A percentile compares a stretch with the other conserved stretches of the same genome.
Conservation (phyloP, 83 land plant genomes). For the Picea abies region DNA sequence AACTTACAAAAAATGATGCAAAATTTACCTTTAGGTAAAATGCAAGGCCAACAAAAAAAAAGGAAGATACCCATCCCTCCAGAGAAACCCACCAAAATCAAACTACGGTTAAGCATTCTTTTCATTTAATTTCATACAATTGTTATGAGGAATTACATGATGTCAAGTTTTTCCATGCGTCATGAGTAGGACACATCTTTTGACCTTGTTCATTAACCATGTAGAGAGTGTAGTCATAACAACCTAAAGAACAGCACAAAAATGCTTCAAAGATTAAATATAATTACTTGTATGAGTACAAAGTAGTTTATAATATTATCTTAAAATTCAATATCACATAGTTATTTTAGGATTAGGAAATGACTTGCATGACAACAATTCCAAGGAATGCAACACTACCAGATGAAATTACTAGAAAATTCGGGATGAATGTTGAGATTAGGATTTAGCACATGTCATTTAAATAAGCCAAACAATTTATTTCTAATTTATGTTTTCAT, state of each 20-base stretch:
- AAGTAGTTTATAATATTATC: not conserved
- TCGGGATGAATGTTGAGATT: too few relatives aligned
- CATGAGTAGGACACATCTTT: constrained; percentile 83
- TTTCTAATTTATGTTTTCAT: too few relatives aligned
- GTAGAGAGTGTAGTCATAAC: constrained; percentile 79
- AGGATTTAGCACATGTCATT: too few relatives aligned
- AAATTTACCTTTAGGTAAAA: constrained; percentile 69
- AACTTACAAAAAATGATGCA: not conserved
- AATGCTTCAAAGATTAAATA: too few relatives aligned
- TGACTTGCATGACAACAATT: constrained; percentile 78
- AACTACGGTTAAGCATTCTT: not conserved
- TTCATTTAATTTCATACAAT: not conserved
- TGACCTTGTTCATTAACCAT: constrained; percentile 88
- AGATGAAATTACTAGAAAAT: too few relatives aligned
- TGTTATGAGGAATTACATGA: not conserved
- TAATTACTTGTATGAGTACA: too few relatives aligned
- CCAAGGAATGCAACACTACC: constrained; percentile 72
- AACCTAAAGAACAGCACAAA: constrained; percentile 48
- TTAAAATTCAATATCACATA: not conserved
- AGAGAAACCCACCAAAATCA: constrained; percentile 69
- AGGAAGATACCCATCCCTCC: constrained; percentile 78
- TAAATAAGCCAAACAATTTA: too few relatives aligned
- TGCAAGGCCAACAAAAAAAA: constrained; percentile 72
- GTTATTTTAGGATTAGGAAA: not conserved
- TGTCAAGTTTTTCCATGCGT: constrained; percentile 31